These are phyloP conservation scores for Heimioporus sp. DNA, from an alignment of 768 basidiomycete species.

Conservation along the genomic window DNA sequence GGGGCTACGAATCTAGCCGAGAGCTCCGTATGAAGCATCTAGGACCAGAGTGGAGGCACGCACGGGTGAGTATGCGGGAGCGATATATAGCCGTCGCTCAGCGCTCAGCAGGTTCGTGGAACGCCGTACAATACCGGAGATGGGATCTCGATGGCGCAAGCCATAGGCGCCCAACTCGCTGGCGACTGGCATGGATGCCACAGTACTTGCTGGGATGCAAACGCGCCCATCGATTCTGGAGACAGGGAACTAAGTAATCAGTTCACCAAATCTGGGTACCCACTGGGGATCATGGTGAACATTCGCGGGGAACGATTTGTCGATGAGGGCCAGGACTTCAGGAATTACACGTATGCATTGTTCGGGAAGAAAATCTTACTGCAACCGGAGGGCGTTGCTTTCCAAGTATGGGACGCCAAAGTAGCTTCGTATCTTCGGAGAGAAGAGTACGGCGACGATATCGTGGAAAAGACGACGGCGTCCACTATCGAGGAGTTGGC, in stretches of 20 bases:
- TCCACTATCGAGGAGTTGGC: slow-evolving; percentile 50
- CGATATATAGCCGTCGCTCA: background rate
- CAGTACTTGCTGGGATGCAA: slow-evolving; percentile 69
- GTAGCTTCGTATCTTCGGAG: slow-evolving; percentile 43
- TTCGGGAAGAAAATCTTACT: slow-evolving; percentile 58
- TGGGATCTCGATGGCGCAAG: slow-evolving; percentile 51
- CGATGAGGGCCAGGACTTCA: slow-evolving; percentile 69
- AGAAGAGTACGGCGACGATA: slow-evolving; percentile 64
- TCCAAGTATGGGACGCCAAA: slow-evolving; percentile 63
- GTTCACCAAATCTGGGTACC: slow-evolving; percentile 73
- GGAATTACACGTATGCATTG: slow-evolving; percentile 73
- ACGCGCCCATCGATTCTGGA: slow-evolving; percentile 50
- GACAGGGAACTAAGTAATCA: slow-evolving; percentile 63
- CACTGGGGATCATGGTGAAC: slow-evolving; percentile 70
- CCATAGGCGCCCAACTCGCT: slow-evolving; percentile 49
- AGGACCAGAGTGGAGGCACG: slow-evolving; percentile 56
- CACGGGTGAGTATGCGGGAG: slow-evolving; percentile 40
- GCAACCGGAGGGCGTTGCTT: slow-evolving; percentile 59
- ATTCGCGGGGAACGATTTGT: slow-evolving; percentile 57
- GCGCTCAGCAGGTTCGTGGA: slow-evolving; percentile 51
- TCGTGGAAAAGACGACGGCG: slow-evolving; percentile 56
- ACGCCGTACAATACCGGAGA: slow-evolving; percentile 75
- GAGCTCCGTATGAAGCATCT: slow-evolving; percentile 52
- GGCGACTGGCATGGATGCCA: slow-evolving; percentile 76
- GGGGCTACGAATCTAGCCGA: slow-evolving; percentile 62